These are phyloP conservation scores for Teratosphaeria gauchensis DNA, from an alignment of 2,329 filamentous ascomycete species.

Conservation along the genomic window DNA sequence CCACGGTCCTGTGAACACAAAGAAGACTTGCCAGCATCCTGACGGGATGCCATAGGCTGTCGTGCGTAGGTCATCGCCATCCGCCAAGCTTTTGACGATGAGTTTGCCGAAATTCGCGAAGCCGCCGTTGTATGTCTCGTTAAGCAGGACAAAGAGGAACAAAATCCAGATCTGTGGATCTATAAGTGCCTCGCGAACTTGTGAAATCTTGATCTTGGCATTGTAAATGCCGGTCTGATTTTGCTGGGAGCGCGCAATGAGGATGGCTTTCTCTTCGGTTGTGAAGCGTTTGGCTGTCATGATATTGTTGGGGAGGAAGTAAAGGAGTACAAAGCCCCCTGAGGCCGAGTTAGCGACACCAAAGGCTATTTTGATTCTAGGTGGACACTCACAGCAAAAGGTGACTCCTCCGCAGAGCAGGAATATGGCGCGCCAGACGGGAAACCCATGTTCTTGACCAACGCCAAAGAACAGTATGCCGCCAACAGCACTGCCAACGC, in stretches of 20 bases:
- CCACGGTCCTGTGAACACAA: slow-evolving; percentile 44
- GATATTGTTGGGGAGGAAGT: slow-evolving; percentile 57
- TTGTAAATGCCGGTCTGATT: slow-evolving; percentile 31
- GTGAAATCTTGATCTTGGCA: slow-evolving; percentile 28
- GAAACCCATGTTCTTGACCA: slow-evolving; percentile 23
- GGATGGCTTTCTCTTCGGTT: slow-evolving; percentile 44
- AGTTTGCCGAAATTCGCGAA: slow-evolving; percentile 47
- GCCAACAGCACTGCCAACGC: slow-evolving; percentile 59
- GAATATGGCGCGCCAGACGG: slow-evolving; percentile 48
- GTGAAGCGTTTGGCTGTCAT: slow-evolving; percentile 61
- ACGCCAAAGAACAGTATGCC: slow-evolving; percentile 53
- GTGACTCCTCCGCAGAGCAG: slow-evolving; percentile 54
- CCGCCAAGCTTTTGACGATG: slow-evolving; percentile 43
- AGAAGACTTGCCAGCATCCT: slow-evolving; percentile 46
- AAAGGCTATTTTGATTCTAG: neutral
- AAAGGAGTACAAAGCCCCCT: slow-evolving; percentile 49
- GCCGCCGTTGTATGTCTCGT: slow-evolving; percentile 44
- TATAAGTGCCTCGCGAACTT: slow-evolving; percentile 37
- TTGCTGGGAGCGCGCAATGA: slow-evolving; percentile 34
- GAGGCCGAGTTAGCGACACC: neutral
- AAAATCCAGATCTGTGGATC: slow-evolving; percentile 54
- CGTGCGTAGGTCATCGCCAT: slow-evolving; percentile 34
- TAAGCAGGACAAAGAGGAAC: slow-evolving; percentile 42
- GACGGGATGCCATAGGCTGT: slow-evolving; percentile 46
- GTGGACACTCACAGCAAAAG: slow-evolving; percentile 37